A percentile compares a stretch with the other conserved stretches of the same genome.
These are phyloP conservation scores for Shiraia sp. DNA, from an alignment of 2,329 filamentous ascomycete species.

Conservation along the genomic window DNA sequence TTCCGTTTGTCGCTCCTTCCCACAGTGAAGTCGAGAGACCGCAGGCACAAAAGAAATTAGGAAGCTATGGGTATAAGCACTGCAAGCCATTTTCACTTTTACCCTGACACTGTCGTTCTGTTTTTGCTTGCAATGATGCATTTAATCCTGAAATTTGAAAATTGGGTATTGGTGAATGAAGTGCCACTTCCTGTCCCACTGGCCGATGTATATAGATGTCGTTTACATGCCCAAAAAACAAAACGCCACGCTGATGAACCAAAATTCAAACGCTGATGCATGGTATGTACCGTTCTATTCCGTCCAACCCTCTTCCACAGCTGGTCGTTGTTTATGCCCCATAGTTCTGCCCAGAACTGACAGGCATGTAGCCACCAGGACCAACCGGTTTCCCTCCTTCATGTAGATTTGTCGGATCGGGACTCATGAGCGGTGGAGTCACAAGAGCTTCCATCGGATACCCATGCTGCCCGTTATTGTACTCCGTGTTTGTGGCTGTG, in stretches of 20 bases:
- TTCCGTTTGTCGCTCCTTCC: too few species aligned
- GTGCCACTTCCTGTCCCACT: too few species aligned
- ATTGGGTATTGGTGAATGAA: too few species aligned
- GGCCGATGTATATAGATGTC: neutral
- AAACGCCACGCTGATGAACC: slow-evolving; percentile 8
- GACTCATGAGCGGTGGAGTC: slow-evolving; percentile 21
- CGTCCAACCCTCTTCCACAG: too few species aligned
- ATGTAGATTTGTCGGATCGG: slow-evolving; percentile 7
- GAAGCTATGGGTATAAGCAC: too few species aligned
- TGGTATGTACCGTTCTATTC: neutral
- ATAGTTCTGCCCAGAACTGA: slow-evolving; percentile 18
- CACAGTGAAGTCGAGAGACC: too few species aligned
- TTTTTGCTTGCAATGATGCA: too few species aligned
- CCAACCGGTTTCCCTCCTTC: slow-evolving; percentile 2
- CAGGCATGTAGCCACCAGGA: slow-evolving; percentile 22
- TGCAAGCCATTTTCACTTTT: too few species aligned
- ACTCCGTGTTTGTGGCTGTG: slow-evolving; percentile 16
- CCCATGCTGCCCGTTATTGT: slow-evolving; percentile 11
- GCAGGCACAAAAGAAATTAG: too few species aligned
- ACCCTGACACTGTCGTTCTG: too few species aligned
- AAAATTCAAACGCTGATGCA: neutral
- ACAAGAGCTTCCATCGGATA: slow-evolving; percentile 23
- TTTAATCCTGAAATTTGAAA: too few species aligned
- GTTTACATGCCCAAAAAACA: neutral
- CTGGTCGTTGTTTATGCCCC: slow-evolving; percentile 8